Conservation (phyloP, 768 basidiomycete genomes). For the Leccinum uliginosum region DNA sequence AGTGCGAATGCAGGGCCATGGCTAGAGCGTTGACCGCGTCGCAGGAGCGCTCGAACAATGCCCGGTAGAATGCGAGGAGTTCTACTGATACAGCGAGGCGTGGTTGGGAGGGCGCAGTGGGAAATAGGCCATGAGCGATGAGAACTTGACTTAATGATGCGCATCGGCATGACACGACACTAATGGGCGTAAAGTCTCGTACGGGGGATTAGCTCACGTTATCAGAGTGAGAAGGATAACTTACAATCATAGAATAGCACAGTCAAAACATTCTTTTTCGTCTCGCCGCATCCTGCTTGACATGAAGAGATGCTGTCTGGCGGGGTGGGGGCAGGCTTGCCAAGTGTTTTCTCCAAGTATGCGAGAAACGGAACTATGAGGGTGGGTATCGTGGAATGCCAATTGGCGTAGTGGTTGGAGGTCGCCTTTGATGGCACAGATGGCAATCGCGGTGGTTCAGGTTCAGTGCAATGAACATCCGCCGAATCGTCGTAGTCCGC, state of each 20-base stretch:
- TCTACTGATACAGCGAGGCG: constrained; percentile 23
- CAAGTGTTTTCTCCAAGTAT: neutral
- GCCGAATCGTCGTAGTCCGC: neutral
- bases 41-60: constrained; percentile 35
- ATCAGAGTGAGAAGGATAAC: neutral
- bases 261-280: neutral
- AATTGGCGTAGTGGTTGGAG: neutral
- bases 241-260: neutral
- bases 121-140: neutral
- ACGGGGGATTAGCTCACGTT: neutral
- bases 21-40: constrained; percentile 19
- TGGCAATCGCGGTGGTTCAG: neutral
- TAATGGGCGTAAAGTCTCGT: neutral
- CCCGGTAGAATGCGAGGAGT: constrained; percentile 10
- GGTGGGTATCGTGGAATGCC: neutral
- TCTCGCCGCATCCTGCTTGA: neutral
- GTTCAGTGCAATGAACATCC: neutral
- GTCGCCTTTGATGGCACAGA: neutral
- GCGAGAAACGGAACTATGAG: neutral
- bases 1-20: neutral
- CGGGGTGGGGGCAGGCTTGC: neutral
- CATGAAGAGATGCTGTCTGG: neutral
- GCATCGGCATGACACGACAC: neutral
- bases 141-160: neutral
- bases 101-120: constrained; percentile 5